Evolutionary conservation across 768 basidiomycete genomes (phyloP), one percentile per base, ranked within the genome.

Genomic region (Agrocybe chaxingu): DNA sequence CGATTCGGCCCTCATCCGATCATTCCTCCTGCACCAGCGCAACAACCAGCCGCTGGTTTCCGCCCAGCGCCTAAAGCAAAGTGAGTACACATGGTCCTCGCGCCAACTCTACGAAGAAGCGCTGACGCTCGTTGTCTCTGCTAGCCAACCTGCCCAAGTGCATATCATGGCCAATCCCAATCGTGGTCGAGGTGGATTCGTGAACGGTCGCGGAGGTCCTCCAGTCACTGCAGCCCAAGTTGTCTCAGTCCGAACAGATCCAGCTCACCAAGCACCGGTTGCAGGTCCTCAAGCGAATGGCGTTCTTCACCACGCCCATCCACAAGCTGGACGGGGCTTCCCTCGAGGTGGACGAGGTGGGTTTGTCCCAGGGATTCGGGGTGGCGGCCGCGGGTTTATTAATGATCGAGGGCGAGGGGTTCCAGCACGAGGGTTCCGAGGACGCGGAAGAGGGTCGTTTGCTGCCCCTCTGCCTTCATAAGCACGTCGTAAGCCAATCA

Each of bases 101-200:
- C 3, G 11, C 40, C 56, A n/a, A 13, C 44, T 13, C 37, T 38
- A 44, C 37, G 12, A 7, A 13, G 32, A 39, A 12, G 11, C 49
- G 46, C 38, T 19, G 48, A n/a, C 16, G 16, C 41, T 47, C 42
- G 37, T 44, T 52, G 38, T 19, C 52, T 45, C 34, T 51, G 47
- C 37, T 47, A 70, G 66, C 35, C 67, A 67, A 45, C 48, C 58
- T 45, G 47, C 67, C 2, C 77, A 79, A 3, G 74, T 90, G 11
- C 77, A 81, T 32, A 91, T 92, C 48, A 87, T 91, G 85, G 65
- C 79, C 10, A 92, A 92, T 59, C 90, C 90, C 0, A 84, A 86
- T 63, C 74, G 76, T 38, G 68, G 69, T 18, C 60, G 63, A 30
- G 70, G 70, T 4, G 62, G 60, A 1, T 53, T 57, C 47, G 54